Evolutionary conservation across 768 basidiomycete species (phyloP), one percentile per base, ranked within the genome.

Genomic region (Russula earlei): DNA sequence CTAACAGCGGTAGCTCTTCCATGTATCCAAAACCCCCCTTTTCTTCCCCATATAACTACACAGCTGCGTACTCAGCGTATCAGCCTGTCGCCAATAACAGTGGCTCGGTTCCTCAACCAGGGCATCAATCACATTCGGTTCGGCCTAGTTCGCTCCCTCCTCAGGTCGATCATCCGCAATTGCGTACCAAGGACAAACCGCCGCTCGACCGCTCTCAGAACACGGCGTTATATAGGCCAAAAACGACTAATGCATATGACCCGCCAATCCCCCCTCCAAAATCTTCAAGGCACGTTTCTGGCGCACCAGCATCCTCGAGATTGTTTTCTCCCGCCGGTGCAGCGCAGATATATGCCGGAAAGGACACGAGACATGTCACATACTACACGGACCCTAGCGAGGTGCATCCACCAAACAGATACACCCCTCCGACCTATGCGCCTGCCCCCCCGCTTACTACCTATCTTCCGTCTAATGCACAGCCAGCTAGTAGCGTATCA

Each of bases 161-260:
- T 33, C 44, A 49, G 9, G 24, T 24, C 3, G 17, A 27, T 33
- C 40, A 46, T 43, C n/a, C 38, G 6, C 34, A 38, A 36, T 15
- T 50, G 7, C 24, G 36, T 29, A 9, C 31, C 62, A 43, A 55
- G 34, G 49, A 45, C 12, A 41, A 42, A 17, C 25, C 17, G 9
- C 40, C 20, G 5, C 40, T 34, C 31, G 31, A 55, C 41, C 51
- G 43, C 42, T 48, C 60, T 48, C 57, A 31, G 17, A 36, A 41
- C 24, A 10, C 47, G 31, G 47, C 57, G 1, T 44, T 59, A 33
- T 69, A 63, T 46, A 60, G 68, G 25, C 64, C 68, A 8, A 66
- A 61, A 27, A 61, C 60, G 2, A 55, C 57, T 31, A 66, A 69
- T 61, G 68, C 68, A 4, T 69, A 69, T 56, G 68, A 69, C 43